Percentiles rank a stretch among this genome's conserved stretches.
Evolutionary conservation across 2,329 filamentous ascomycete species (phyloP).

Genomic region (Sporothrix humicola): DNA sequence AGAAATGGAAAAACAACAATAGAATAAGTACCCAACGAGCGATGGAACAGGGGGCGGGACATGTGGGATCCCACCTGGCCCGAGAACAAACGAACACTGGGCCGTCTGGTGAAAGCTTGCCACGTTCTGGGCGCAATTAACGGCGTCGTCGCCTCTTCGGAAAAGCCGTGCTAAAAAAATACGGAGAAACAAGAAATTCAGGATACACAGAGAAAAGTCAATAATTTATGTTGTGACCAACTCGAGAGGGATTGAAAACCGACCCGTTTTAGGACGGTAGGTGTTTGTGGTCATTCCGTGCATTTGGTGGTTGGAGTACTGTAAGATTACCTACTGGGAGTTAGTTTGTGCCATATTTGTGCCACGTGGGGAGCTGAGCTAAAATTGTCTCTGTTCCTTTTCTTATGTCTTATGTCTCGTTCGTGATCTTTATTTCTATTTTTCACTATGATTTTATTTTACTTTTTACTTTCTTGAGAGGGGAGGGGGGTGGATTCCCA

Average conservation of each 20-base stretch:
- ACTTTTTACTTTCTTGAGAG: background rate
- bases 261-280: background rate
- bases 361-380: background rate
- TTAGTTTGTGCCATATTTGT: constrained; percentile 22
- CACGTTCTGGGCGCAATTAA: background rate
- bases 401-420: background rate
- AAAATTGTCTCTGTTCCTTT: background rate
- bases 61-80: background rate
- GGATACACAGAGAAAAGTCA: background rate
- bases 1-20: background rate
- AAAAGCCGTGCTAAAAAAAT: background rate
- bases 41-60: background rate
- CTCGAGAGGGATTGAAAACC: too few relatives aligned
- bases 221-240: background rate
- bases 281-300: background rate
- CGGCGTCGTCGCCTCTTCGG: background rate
- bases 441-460: background rate
- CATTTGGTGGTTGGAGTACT: background rate
- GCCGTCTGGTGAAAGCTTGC: background rate
- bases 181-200: background rate
- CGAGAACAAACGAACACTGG: background rate
- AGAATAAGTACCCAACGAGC: background rate
- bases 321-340: background rate
- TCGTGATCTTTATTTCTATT: background rate
- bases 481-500: too few relatives aligned